phyloP scores from a whole-genome alignment of 495 filamentous ascomycete genomes.

The Apiosordaria backusii region DNA sequence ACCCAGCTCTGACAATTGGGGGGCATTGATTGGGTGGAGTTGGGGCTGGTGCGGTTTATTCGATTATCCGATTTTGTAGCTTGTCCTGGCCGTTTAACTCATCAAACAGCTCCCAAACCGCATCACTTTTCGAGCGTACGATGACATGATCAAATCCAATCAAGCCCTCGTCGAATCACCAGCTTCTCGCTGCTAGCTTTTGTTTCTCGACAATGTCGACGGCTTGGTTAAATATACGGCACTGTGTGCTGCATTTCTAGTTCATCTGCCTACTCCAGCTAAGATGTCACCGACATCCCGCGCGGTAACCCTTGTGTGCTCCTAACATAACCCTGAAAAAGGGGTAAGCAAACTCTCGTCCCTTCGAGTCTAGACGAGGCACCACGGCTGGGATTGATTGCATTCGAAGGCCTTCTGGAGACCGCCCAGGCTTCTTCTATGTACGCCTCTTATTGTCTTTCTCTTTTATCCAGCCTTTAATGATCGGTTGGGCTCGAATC shows the following conservation, averaged over 20 bases:
- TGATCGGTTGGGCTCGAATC: background rate
- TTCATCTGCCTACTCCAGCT: background rate
- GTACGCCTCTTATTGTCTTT: background rate
- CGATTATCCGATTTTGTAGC: constrained; percentile 17
- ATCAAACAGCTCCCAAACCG: background rate
- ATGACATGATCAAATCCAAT: background rate
- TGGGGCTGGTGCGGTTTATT: constrained; percentile 12
- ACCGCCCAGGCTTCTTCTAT: background rate
- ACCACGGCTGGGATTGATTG: background rate
- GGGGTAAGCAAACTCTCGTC: background rate
- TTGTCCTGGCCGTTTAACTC: background rate
- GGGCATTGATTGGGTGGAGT: constrained; percentile 21
- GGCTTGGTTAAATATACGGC: background rate
- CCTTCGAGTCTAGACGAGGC: background rate
- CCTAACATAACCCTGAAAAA: background rate
- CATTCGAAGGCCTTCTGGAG: background rate
- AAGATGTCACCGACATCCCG: background rate
- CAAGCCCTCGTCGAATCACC: background rate
- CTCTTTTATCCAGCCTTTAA: background rate
- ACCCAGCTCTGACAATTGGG: constrained; percentile 23
- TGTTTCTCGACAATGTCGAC: background rate
- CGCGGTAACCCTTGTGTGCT: background rate
- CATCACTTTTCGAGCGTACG: background rate
- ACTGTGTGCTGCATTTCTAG: background rate
- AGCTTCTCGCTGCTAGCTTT: background rate